Evolutionary conservation across 352 stramenopile genomes (phyloP).

Genomic region (Phytophthora brassicae): DNA sequence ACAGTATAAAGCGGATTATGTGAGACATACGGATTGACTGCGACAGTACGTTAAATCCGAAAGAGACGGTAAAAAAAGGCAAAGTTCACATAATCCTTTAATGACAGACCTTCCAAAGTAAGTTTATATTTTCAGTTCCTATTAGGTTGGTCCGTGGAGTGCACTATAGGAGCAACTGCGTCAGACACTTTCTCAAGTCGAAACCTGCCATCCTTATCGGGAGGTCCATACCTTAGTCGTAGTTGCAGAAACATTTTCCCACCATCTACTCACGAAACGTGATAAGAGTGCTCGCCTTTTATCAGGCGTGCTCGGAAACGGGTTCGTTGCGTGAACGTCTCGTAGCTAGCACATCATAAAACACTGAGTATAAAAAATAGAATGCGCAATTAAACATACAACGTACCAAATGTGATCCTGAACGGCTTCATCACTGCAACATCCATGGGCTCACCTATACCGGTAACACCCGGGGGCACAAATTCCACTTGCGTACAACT

Average conservation of each 20-base stretch:
- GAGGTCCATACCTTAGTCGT: background rate
- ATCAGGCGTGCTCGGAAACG: background rate
- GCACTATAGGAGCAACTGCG: background rate
- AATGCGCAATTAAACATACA: background rate
- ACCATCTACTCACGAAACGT: background rate
- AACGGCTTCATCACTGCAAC: conserved; percentile 12
- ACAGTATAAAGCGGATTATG: background rate
- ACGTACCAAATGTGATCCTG: background rate
- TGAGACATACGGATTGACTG: background rate
- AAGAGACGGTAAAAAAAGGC: background rate
- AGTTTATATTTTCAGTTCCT: background rate
- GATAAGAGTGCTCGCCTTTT: conserved; percentile 4
- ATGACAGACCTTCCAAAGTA: background rate
- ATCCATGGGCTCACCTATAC: conserved; percentile 10
- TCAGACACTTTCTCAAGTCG: background rate
- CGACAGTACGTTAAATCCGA: background rate
- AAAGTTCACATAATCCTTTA: background rate
- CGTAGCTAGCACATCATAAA: background rate
- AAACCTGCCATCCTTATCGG: background rate
- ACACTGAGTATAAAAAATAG: background rate
- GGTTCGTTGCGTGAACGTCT: conserved; percentile 2
- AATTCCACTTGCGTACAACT: conserved; percentile 2
- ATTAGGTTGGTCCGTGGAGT: too few relatives aligned
- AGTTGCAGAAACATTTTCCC: background rate
- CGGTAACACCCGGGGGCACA: conserved; percentile 2